Evolutionary conservation across 2,329 filamentous ascomycete genomes (phyloP), one percentile per base, ranked within the genome.

Genomic region (Aureobasidium sp.): DNA sequence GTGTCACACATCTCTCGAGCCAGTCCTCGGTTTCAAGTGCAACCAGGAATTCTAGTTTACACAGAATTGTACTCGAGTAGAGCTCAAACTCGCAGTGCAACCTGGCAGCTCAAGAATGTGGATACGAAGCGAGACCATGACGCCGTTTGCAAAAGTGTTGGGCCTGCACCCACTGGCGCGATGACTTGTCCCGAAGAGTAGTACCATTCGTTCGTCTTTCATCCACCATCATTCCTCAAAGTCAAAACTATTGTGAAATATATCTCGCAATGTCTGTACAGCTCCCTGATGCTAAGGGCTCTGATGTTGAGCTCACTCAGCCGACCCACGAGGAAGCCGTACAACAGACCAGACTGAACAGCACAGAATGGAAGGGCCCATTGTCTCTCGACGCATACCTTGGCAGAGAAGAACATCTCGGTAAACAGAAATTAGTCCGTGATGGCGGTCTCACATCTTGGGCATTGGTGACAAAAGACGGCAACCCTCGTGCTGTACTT

Each of bases 391-490:
- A 82, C 29, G 76, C 81, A 46, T 87, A 87, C 67, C 76, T 86
- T 27, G 77, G 78, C 15, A 81, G 85, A 55, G 85, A 87, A 70
- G 72, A 78, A 24, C 71, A 78, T 51, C 77, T 87, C 7, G 71
- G 76, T 43, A 70, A 75, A 43, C 81, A 84, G 66, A 73, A 76
- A 2, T 72, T 86, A 62, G 83, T 81, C 32, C 77, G 74, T 62
- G 76, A 84, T 62, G 82, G 81, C 34, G 79, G 79, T 1, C 76
- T 86, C 61, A 84, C 81, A 2, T 78, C 78, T 63, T 87, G 85
- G 85, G 78, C 85, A 57, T 73, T 87, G 24, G 79, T 85, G 17
- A 80, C 84, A 66, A 73, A 73, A 20, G 67, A 71, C 4, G 53
- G 65, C 5, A 66, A 59, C 13, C 67, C 71, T 6, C 66, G 74